phyloP scores from a whole-genome alignment of 345 rosid genomes.

The Angophora floribunda region DNA sequence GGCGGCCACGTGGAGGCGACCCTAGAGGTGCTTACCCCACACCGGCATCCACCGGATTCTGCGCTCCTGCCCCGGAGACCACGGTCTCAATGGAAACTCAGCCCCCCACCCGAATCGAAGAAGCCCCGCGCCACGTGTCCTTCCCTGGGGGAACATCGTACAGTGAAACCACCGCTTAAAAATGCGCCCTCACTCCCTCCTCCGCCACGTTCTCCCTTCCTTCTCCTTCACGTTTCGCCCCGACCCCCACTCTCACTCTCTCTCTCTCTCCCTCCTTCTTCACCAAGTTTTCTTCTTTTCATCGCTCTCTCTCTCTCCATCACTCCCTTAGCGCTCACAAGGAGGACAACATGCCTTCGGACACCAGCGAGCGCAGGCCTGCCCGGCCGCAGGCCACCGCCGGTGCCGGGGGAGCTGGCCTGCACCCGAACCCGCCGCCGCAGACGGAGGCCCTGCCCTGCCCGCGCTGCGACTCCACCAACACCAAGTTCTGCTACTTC shows the following conservation, averaged over 20 bases:
- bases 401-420: background rate
- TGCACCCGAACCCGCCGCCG: conserved; percentile 14
- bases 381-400: background rate
- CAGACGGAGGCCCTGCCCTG: conserved; percentile 31
- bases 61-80: background rate
- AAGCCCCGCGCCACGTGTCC: background rate
- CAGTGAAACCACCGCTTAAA: background rate
- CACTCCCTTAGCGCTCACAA: too few relatives aligned
- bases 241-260: background rate
- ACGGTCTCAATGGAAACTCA: background rate
- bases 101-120: background rate
- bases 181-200: background rate
- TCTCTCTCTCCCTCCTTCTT: background rate
- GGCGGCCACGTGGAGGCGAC: background rate
- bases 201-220: background rate
- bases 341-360: conserved; percentile 16
- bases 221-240: background rate
- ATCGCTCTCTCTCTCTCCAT: background rate
- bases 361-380: conserved; percentile 10
- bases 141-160: background rate
- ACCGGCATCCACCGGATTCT: background rate
- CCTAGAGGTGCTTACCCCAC: background rate
- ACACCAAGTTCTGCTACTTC: conserved; percentile 65
- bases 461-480: conserved; percentile 45
- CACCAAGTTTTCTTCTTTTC: background rate